Evolutionary conservation across 2,329 filamentous ascomycete species (phyloP).

Genomic region (Ophiocordyceps camponoti-floridani): DNA sequence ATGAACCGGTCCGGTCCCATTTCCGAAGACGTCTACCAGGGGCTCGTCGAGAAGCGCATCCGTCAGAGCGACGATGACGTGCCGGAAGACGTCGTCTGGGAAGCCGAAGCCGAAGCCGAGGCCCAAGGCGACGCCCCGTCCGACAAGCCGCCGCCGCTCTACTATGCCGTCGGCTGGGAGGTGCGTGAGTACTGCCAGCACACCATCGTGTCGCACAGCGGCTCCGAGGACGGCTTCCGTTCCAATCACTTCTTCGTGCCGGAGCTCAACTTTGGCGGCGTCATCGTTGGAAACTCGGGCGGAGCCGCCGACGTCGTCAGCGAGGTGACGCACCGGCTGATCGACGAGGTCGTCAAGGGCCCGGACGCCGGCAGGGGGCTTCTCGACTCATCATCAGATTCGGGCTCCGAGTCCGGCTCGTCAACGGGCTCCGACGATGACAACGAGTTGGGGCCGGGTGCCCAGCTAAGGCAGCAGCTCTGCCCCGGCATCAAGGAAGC

Average conservation of each 20-base stretch:
- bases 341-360: constrained; percentile 4
- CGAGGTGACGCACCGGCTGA: constrained; percentile 6
- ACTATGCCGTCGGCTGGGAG: constrained; percentile 9
- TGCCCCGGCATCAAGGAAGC: constrained; percentile 1
- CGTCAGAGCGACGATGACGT: constrained; percentile 2
- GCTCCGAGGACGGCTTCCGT: constrained; percentile 7
- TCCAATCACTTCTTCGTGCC: constrained; percentile 11
- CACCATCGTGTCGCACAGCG: constrained; percentile 9
- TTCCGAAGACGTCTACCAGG: constrained; percentile 8
- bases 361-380: neutral
- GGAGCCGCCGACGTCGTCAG: constrained; percentile 4
- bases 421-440: neutral
- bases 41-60: constrained; percentile 6
- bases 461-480: constrained; percentile 1
- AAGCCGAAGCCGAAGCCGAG: neutral
- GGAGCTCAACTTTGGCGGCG: constrained; percentile 8
- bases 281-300: constrained; percentile 9
- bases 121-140: neutral
- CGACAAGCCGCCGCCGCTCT: neutral
- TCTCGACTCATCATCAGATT: neutral
- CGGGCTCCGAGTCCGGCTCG: neutral
- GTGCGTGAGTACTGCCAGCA: constrained; percentile 6
- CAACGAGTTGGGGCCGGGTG: neutral
- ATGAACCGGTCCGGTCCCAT: constrained; percentile 8
- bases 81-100: neutral